Base-by-base conservation (phyloP, 768 basidiomycete genomes). In the Suillus brevipes region DNA sequence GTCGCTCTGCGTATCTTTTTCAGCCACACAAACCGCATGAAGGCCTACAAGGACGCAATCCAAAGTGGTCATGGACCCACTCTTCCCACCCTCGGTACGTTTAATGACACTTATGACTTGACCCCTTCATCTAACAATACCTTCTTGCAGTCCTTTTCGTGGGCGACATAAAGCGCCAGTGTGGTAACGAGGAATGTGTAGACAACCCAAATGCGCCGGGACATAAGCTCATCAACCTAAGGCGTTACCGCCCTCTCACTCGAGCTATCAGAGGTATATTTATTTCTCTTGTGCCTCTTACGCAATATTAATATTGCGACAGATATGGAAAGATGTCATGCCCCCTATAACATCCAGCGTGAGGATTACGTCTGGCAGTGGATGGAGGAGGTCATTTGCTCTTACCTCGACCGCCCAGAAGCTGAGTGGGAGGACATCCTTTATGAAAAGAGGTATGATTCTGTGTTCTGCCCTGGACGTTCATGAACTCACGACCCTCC, bases 241-340 rank as follows among this genome's bases (percentile, higher is more conserved):
- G 72, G 58, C 75, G 75, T 4, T 83, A 78, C 64, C 76, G 78
- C 25, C 72, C 77, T 8, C 71, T 81, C 42, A 71, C 75, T 7
- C 80, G 79, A 70, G 82, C 79, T 13, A 79, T 83, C 20, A 74
- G 78, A 65, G 76, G 83, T 83, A 63, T 56, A 69, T 34, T 40
- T 25, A 28, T 25, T 34, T 50, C 52, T 10, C 20, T 16, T 59
- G 13, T 14, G 34, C 10, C 10, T 20, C 3, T 55, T 36, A 14
- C 50, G 23, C 20, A 37, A 16, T 13, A n/a, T 52, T 68, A 28
- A 71, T 18, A 28, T 53, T n/a, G 8, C 23, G 28, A 37, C 64
- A 85, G 84, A 73, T 4, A 81, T 86, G 78, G 83, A 86, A 64
- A 77, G 75, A 57, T 82, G 80, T 31, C 81, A 83, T 37, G 71